Conservation (phyloP, 257 asterid genomes). For the Capsicum rhomboideum region DNA sequence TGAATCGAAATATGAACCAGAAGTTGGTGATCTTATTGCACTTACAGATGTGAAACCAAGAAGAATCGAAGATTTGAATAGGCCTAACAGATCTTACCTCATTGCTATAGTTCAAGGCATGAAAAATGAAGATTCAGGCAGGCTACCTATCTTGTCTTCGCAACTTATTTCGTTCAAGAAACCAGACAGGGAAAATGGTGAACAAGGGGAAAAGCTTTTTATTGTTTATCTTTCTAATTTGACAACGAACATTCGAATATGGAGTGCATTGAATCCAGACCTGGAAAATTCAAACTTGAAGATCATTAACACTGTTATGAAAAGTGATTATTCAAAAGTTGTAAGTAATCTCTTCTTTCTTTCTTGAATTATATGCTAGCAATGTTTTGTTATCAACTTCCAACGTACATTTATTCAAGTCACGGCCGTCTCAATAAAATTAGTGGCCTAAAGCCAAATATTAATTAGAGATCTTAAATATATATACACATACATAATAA, state of each 20-base stretch:
- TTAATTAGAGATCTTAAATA: too few relatives aligned
- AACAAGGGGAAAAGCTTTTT: constrained; percentile 8
- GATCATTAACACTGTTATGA: constrained; percentile 21
- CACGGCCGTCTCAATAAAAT: too few relatives aligned
- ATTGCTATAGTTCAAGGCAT: constrained; percentile 24
- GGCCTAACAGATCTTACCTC: constrained; percentile 15
- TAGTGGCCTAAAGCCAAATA: too few relatives aligned
- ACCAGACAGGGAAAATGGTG: not conserved
- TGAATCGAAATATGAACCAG: constrained; percentile 24
- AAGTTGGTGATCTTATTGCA: constrained; percentile 29
- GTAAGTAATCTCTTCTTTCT: not conserved
- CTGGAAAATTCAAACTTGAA: constrained; percentile 1
- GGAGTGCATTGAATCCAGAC: constrained; percentile 32
- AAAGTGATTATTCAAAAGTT: constrained; percentile 18
- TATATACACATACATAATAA: too few relatives aligned
- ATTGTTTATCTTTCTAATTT: constrained; percentile 38
- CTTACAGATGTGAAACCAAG: constrained; percentile 28
- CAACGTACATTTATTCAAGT: too few relatives aligned
- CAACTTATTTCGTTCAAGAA: constrained; percentile 2
- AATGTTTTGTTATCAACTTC: not conserved
- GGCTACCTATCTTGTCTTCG: constrained; percentile 16
- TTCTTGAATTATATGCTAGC: not conserved
- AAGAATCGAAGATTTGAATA: constrained; percentile 25
- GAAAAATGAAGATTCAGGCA: not conserved
- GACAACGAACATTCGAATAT: constrained; percentile 43